phyloP scores from a whole-genome alignment of 192 early-diverging fungal species.

The Geranomyces michiganensis region DNA sequence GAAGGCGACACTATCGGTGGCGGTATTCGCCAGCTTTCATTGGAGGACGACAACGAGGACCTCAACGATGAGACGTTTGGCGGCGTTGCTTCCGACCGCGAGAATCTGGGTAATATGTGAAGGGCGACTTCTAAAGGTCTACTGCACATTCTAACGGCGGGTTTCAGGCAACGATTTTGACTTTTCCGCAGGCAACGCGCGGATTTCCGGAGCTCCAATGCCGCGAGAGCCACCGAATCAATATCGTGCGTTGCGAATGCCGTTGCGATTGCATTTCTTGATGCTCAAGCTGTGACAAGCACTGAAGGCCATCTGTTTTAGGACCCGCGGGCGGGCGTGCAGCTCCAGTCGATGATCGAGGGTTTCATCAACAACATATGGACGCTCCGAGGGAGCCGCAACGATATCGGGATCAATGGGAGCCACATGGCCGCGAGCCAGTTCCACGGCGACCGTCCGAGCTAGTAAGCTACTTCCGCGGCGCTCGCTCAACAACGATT shows the following conservation, averaged over 20 bases:
- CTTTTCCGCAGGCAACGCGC: constrained; percentile 33
- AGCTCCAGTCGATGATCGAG: too few species aligned
- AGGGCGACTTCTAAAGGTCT: too few species aligned
- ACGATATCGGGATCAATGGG: constrained; percentile 8
- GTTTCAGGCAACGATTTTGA: constrained; percentile 48
- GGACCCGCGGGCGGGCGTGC: too few species aligned
- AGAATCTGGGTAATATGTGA: not conserved
- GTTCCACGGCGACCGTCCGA: constrained; percentile 22
- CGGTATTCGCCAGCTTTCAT: not conserved
- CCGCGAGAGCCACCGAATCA: constrained; percentile 1
- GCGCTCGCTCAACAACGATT: not conserved
- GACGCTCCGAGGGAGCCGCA: too few species aligned
- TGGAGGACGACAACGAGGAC: constrained; percentile 45
- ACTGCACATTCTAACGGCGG: too few species aligned
- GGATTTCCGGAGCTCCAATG: not conserved
- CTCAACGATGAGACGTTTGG: constrained; percentile 61
- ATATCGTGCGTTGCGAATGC: too few species aligned
- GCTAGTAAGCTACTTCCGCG: constrained; percentile 3
- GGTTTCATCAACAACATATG: too few species aligned
- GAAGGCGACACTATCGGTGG: constrained; percentile 29
- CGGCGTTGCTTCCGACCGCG: constrained; percentile 17
- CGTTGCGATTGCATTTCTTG: too few species aligned
- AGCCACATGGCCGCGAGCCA: not conserved
- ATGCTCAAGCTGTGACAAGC: too few species aligned
- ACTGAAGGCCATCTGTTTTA: too few species aligned